Conservation (phyloP, 805 yeast genomes). For the Ogataea degrootiae region DNA sequence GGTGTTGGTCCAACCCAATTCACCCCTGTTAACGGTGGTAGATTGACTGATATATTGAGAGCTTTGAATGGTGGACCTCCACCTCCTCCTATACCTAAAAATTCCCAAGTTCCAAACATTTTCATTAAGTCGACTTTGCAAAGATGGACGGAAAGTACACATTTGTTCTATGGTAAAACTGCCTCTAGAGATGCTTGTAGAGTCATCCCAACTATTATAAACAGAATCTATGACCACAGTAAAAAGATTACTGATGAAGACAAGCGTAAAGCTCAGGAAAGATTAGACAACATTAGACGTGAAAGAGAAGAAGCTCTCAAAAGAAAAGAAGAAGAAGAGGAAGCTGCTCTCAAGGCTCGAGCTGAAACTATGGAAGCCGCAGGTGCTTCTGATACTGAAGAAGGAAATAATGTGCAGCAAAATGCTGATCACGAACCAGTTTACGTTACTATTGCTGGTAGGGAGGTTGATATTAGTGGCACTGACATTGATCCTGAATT, state of each 20-base stretch:
- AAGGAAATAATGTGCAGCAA: constrained; percentile 16
- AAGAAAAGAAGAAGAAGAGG: constrained; percentile 32
- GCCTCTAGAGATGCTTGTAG: constrained; percentile 31
- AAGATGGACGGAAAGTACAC: constrained; percentile 62
- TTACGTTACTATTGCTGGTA: constrained; percentile 67
- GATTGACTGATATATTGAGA: constrained; percentile 17
- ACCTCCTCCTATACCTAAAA: constrained; percentile 7
- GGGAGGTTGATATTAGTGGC: constrained; percentile 79
- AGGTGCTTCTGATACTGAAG: constrained; percentile 6
- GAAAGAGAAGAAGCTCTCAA: constrained; percentile 23
- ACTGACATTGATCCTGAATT: constrained; percentile 92
- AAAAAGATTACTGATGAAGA: constrained; percentile 31
- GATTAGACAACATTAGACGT: constrained; percentile 26
- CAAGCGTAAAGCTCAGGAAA: constrained; percentile 22
- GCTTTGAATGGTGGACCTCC: constrained; percentile 12
- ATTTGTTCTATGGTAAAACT: constrained; percentile 44
- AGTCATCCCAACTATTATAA: constrained; percentile 39
- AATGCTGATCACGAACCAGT: constrained; percentile 38
- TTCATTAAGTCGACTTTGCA: constrained; percentile 40
- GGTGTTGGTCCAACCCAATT: constrained; percentile 9
- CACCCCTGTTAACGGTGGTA: constrained; percentile 12
- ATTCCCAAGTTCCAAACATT: constrained; percentile 18
- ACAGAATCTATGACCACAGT: constrained; percentile 47
- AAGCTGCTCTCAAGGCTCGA: constrained; percentile 21
- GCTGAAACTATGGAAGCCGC: constrained; percentile 21